These are phyloP conservation scores for Lactarius sp. DNA, from an alignment of 768 basidiomycete genomes.

Conservation along the genomic window DNA sequence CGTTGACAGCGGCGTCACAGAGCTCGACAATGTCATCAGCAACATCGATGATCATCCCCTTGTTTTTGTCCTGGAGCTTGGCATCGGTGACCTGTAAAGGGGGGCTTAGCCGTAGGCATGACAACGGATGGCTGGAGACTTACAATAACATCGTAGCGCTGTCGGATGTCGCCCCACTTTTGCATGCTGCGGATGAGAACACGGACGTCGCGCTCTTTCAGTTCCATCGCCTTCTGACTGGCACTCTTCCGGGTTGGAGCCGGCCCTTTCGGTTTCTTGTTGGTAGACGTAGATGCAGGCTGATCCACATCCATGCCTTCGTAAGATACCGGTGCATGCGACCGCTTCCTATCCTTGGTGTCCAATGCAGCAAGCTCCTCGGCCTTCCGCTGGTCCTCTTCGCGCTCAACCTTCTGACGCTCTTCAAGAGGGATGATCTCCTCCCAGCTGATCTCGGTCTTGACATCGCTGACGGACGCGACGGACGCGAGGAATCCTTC, in stretches of 20 bases:
- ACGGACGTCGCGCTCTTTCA: conserved; percentile 96
- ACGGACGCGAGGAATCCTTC: conserved; percentile 95
- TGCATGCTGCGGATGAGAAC: conserved; percentile 92
- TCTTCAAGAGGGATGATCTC: conserved; percentile 96
- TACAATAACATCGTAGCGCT: conserved; percentile 92
- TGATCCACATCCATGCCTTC: conserved; percentile 92
- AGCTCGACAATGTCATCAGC: conserved; percentile 89
- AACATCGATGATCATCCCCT: conserved; percentile 83
- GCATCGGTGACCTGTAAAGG: conserved; percentile 70
- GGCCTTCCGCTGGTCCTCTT: conserved; percentile 68
- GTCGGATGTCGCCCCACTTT: conserved; percentile 95
- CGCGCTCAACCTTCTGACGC: conserved; percentile 76
- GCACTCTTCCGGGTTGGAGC: conserved; percentile 81
- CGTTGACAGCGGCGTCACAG: conserved; percentile 77
- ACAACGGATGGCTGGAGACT: conserved; percentile 34
- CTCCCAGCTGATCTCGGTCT: conserved; percentile 99
- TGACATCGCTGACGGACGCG: conserved; percentile 94
- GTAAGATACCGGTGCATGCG: conserved; percentile 83
- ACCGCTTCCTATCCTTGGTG: conserved; percentile 66
- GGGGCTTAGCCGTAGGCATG: conserved; percentile 13
- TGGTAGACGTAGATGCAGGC: conserved; percentile 50
- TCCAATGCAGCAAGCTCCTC: conserved; percentile 69
- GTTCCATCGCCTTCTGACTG: conserved; percentile 90
- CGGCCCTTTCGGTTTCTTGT: conserved; percentile 71
- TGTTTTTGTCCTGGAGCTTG: conserved; percentile 91